Evolutionary conservation across 2,329 filamentous ascomycete genomes (phyloP), one percentile per base, ranked within the genome.

Genomic region (Fusarium nurragi): DNA sequence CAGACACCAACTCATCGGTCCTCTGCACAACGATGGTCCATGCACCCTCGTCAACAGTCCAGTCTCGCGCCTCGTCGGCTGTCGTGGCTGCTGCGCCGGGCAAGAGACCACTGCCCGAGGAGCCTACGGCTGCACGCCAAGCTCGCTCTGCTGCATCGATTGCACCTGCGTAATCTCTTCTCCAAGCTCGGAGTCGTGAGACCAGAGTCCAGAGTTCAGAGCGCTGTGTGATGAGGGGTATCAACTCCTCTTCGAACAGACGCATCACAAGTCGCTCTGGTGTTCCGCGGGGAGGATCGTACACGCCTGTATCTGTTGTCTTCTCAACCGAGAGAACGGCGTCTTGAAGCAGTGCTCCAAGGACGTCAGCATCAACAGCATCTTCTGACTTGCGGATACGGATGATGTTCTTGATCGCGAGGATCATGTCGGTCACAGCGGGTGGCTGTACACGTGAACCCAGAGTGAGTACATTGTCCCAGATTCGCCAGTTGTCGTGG

Each of bases 391-490:
- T 84, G 37, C 92, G 88, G 36, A 98, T 86, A 22, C 90, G 87
- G 51, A 97, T 87, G 48, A 98, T 84, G 60, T 90, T 87, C 37
- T 85, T 86, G 58, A 95, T 84, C 0, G 92, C 92, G 6, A 89
- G 83, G 28, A 97, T 80, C 47, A 97, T 86, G 62, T 97, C 93
- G 1, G 82, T 76, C 73, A 93, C 88, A 1, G 90, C 87, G 0
- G 92, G 90, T 0, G 94, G 94, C 1, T 83, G 84, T 25, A 95
- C 85, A 3, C 92, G 91, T 0, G 91, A 87, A 0, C 92, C 90
- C 21, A 98, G 89, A 0, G 93, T 95, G 55, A 99, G 86, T 16
- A 98, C 90, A 71, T 99, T 99, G 74, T 97, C 92, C 94, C 94
- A 98, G 76, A 99, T 97, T 69, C 92, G 89, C 85, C 90, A 92